Evolutionary conservation across 768 basidiomycete genomes (phyloP).

Genomic region (Glaciozyma martinii): DNA sequence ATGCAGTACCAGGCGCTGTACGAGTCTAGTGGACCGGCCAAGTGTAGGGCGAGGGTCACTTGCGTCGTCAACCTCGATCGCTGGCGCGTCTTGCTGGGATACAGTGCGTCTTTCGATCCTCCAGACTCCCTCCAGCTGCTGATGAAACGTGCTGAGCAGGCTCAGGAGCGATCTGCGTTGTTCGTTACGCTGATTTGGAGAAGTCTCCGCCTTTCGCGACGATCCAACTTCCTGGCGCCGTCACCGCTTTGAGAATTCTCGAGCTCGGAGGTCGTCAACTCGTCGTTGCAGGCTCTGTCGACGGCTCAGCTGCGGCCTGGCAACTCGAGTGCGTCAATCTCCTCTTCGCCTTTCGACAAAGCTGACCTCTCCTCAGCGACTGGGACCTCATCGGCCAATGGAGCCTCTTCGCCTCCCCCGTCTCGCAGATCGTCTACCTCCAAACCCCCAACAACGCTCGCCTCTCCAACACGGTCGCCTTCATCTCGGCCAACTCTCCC

Average conservation of each 20-base stretch:
- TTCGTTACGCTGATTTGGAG: not conserved
- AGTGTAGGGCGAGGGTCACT: slow-evolving; percentile 36
- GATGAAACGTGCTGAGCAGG: not conserved
- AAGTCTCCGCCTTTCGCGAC: not conserved
- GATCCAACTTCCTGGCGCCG: slow-evolving; percentile 9
- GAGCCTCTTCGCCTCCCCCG: slow-evolving; percentile 61
- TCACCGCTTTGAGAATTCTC: slow-evolving; percentile 35
- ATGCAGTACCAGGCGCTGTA: not conserved
- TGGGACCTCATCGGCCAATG: slow-evolving; percentile 61
- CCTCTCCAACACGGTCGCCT: slow-evolving; percentile 12
- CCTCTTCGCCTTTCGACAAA: not conserved
- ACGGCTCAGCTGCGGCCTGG: slow-evolving; percentile 72
- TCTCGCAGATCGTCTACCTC: slow-evolving; percentile 54
- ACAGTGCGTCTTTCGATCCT: slow-evolving; percentile 45
- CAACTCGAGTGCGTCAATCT: slow-evolving; percentile 48
- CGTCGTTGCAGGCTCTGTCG: slow-evolving; percentile 65
- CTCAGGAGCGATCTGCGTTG: not conserved
- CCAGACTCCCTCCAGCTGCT: not conserved
- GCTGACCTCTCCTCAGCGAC: slow-evolving; percentile 44
- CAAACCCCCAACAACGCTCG: slow-evolving; percentile 43
- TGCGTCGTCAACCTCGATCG: slow-evolving; percentile 52
- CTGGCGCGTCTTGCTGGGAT: slow-evolving; percentile 55
- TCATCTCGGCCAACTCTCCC: slow-evolving; percentile 25
- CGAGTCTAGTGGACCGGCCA: slow-evolving; percentile 17
- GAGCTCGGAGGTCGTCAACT: slow-evolving; percentile 40